Evolutionary conservation across 305 asterid genomes (phyloP), one percentile per base, ranked within the genome.

Genomic region (Rubia tinctorum): DNA sequence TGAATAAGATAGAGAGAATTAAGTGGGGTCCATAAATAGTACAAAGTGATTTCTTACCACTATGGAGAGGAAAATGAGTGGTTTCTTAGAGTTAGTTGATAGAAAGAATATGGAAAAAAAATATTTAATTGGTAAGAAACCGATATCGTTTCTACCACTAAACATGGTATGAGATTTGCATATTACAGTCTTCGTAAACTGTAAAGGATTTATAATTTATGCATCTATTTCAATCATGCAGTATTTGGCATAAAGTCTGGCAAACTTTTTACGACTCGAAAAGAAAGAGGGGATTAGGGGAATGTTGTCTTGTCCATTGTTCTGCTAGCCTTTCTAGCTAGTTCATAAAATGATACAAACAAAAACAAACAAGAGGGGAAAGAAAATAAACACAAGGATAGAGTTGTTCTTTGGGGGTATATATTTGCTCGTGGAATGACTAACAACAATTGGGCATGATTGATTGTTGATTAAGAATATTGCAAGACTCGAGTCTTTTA

Each of bases 161-260:
- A n/a, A n/a, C n/a, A n/a, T n/a, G n/a, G n/a, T n/a, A n/a, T n/a
- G n/a, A 45, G 64, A 75, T 30, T 75, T 56, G 23, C 58, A n/a
- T 73, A 23, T 39, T 66, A 37, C 8, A 18, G 14, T 53, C 12
- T 58, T 43, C 13, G 27, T 30, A 65, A 37, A 71, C 74, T 71
- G 74, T 71, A 71, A 71, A 58, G 30, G 75, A 59, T 8, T 15
- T 2, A 1, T 10, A 23, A 9, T 58, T 58, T n/a, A 42, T 58
- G 67, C 67, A 10, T 68, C 61, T 68, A 56, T 56, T 22, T 44
- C 63, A 60, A 68, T 75, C 74, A 68, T 69, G 73, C 79, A 75
- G 45, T 34, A 53, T 53, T 53, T 53, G 60, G 60, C 60, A 53
- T 6, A 18, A 53, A 66, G 53, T 66, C 70, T 66, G 55, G 63